Base-by-base conservation (phyloP, 2,329 filamentous ascomycete species). In the Byssothecium circinans region DNA sequence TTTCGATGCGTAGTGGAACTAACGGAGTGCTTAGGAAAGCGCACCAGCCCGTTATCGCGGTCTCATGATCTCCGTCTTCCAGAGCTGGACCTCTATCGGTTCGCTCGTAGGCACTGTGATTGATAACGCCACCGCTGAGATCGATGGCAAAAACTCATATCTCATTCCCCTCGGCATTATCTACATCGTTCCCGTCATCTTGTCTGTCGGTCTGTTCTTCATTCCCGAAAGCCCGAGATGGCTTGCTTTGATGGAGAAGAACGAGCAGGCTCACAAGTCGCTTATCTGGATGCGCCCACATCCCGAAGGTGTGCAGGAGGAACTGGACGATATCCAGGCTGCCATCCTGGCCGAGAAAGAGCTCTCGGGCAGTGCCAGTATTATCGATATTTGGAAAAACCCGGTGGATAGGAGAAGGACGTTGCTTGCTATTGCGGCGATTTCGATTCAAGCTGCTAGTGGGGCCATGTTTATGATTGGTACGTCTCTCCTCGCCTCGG, bases 91-190 rank as follows among this genome's bases (percentile, higher is more conserved):
- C 1, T 74, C 72, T 1, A 62, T 78, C 30, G 78, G 63, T 22
- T 66, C 67, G 34, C 61, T 70, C 39, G 50, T 75, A 53, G 79
- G 75, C 43, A 77, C 71, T 48, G 50, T 82, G 11, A 65, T 82
- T 47, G 78, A 82, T 62, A 81, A 81, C 58, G 77, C 75, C 47
- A 71, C 60, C 36, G 73, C 54, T 23, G 15, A 50, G 2, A 44
- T 67, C 8, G 15, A 32, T 0, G 59, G 58, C 0, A 49, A 47
- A 4, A 50, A 58, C 1, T 53, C 65, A 0, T 76, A 75, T 52
- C 58, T 74, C 41, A 78, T 81, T 23, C 78, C 79, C 0, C 65
- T 81, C 1, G 69, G 77, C 50, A 75, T 81, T 53, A 81, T 83
- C 36, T 78, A 78, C 75, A 62, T 81, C 36, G 71, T 81, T 6